These are phyloP conservation scores for Aquilaria malaccensis DNA, from an alignment of 345 rosid genomes.

Conservation along the genomic window DNA sequence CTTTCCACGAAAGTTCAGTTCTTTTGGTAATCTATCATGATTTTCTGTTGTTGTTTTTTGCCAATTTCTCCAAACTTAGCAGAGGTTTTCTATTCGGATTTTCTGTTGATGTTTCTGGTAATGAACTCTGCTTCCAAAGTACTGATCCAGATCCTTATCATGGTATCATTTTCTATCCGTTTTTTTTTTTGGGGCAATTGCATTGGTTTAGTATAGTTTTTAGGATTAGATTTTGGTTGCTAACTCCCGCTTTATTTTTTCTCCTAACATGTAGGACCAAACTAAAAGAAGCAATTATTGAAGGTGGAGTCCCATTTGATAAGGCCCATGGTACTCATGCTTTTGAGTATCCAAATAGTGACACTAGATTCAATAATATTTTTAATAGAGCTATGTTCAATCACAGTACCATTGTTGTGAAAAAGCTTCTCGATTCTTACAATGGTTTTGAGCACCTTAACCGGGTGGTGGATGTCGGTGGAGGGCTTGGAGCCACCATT, in stretches of 20 bases:
- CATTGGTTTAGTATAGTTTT: too few species aligned
- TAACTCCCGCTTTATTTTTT: not conserved
- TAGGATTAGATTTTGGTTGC: not conserved
- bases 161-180: too few species aligned
- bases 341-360: conserved; percentile 39
- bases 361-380: conserved; percentile 40
- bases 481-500: conserved; percentile 50
- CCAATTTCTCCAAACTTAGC: too few species aligned
- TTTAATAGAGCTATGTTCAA: conserved; percentile 51
- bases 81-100: too few species aligned
- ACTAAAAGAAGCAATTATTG: conserved; percentile 38
- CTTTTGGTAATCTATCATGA: too few species aligned
- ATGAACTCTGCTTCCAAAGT: too few species aligned
- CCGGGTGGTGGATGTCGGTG: conserved; percentile 58
- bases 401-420: conserved; percentile 37
- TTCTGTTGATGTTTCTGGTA: too few species aligned
- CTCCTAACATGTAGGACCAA: conserved; percentile 17
- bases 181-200: too few species aligned
- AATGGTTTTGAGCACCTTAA: conserved; percentile 40
- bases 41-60: too few species aligned
- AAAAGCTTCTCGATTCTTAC: conserved; percentile 46
- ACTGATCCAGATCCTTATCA: too few species aligned
- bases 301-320: conserved; percentile 58
- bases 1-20: too few species aligned
- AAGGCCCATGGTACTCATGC: conserved; percentile 49